Percentiles rank a stretch among this genome's conserved stretches.
These are phyloP conservation scores for Suillus ampliporus DNA, from an alignment of 768 basidiomycete species.

Conservation along the genomic window DNA sequence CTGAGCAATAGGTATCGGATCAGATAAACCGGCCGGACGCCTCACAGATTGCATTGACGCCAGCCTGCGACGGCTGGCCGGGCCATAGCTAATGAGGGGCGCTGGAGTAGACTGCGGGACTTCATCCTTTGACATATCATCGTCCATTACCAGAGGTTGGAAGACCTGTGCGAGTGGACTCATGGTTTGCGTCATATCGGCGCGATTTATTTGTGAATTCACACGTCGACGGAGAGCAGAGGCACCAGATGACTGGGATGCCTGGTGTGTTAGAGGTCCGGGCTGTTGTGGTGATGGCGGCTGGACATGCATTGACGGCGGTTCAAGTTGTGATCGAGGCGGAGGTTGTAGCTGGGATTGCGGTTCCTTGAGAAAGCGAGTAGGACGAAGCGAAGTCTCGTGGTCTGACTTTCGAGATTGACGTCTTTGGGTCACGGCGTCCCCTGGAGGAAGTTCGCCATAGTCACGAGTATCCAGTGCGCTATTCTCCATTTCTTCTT, in stretches of 20 bases:
- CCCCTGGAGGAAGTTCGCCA: constrained; percentile 27
- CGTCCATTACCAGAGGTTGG: constrained; percentile 67
- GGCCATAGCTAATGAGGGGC: constrained; percentile 43
- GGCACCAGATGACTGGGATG: constrained; percentile 22
- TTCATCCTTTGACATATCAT: constrained; percentile 44
- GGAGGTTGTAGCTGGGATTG: constrained; percentile 13
- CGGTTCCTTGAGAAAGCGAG: constrained; percentile 24
- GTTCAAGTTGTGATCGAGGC: constrained; percentile 2
- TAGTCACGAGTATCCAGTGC: constrained; percentile 59
- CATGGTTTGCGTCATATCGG: constrained; percentile 42
- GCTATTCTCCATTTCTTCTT: constrained; percentile 64
- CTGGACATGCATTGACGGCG: constrained; percentile 6
- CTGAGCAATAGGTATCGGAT: constrained; percentile 9
- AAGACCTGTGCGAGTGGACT: constrained; percentile 81
- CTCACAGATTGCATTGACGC: constrained; percentile 38
- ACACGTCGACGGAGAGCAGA: constrained; percentile 25
- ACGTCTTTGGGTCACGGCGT: constrained; percentile 34
- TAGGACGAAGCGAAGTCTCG: constrained; percentile 31
- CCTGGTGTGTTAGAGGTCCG: constrained; percentile 17
- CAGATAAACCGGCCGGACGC: constrained; percentile 20
- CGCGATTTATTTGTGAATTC: constrained; percentile 24
- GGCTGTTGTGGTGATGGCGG: constrained; percentile 5
- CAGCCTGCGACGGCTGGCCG: constrained; percentile 45
- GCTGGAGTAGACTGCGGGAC: constrained; percentile 20
- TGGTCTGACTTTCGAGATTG: constrained; percentile 38